phyloP scores from a whole-genome alignment of 768 basidiomycete genomes.

The Mycena haematopus region DNA sequence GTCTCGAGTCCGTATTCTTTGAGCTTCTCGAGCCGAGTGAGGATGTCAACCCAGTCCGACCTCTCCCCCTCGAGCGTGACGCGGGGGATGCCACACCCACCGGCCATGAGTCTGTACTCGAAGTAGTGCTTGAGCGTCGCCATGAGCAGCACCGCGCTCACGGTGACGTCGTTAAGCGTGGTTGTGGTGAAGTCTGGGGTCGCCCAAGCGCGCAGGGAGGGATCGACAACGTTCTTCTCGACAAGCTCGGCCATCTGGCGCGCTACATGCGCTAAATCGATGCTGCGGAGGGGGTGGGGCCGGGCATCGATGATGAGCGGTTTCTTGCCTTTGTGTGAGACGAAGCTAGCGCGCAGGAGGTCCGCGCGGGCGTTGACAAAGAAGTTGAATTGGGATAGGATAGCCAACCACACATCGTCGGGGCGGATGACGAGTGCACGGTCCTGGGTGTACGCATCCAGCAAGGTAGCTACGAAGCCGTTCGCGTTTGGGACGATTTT shows the following conservation, averaged over 20 bases:
- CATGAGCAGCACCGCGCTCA: conserved; percentile 50
- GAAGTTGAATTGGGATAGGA: background rate
- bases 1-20: conserved; percentile 38
- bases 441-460: background rate
- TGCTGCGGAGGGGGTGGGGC: too few species aligned
- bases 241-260: conserved; percentile 22
- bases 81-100: conserved; percentile 40
- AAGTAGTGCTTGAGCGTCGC: conserved; percentile 50
- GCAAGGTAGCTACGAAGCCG: too few species aligned
- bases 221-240: conserved; percentile 38
- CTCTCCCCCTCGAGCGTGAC: conserved; percentile 51
- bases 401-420: background rate
- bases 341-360: background rate
- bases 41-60: conserved; percentile 46
- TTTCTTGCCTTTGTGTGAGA: background rate
- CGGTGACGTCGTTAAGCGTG: conserved; percentile 43
- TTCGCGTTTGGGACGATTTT: background rate
- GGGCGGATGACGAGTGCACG: background rate
- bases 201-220: conserved; percentile 45
- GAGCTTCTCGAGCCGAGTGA: conserved; percentile 45
- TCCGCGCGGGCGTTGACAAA: background rate
- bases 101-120: conserved; percentile 32
- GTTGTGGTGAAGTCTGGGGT: conserved; percentile 54
- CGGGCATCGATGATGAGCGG: background rate
- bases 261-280: too few species aligned